Evolutionary conservation across 768 basidiomycete genomes (phyloP).

Genomic region (Lactarius trivialis): DNA sequence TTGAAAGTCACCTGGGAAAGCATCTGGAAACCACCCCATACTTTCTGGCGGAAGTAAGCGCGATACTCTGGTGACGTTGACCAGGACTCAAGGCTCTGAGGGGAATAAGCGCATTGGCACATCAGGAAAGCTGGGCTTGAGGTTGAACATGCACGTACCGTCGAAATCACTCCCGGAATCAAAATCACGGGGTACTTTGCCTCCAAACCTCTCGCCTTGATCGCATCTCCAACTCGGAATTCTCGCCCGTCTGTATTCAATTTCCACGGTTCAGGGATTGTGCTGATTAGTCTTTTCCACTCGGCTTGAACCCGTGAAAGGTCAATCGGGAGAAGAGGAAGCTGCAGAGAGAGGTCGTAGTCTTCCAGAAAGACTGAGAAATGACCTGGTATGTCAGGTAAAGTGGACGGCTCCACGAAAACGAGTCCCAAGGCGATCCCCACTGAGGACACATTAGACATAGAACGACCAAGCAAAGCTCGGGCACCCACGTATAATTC

Average conservation of each 20-base stretch:
- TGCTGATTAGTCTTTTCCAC: slow-evolving; percentile 60
- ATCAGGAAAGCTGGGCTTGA: neutral
- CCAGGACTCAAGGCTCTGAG: slow-evolving; percentile 86
- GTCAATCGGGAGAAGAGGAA: slow-evolving; percentile 65
- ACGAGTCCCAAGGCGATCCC: slow-evolving; percentile 58
- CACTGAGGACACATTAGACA: slow-evolving; percentile 35
- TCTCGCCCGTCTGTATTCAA: slow-evolving; percentile 74
- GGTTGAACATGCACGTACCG: slow-evolving; percentile 39
- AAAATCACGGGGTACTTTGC: slow-evolving; percentile 77
- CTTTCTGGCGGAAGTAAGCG: slow-evolving; percentile 85
- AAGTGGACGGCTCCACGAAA: slow-evolving; percentile 59
- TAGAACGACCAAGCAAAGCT: neutral
- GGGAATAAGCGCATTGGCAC: neutral
- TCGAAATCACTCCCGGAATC: slow-evolving; percentile 88
- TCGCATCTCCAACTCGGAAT: slow-evolving; percentile 66
- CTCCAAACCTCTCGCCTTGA: slow-evolving; percentile 54
- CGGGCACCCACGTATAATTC: slow-evolving; percentile 47
- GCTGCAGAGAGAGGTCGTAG: slow-evolving; percentile 60
- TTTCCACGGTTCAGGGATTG: slow-evolving; percentile 78
- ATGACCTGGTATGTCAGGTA: slow-evolving; percentile 63
- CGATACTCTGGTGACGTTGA: slow-evolving; percentile 80
- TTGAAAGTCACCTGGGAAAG: slow-evolving; percentile 77
- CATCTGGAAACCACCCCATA: slow-evolving; percentile 79
- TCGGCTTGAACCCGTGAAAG: slow-evolving; percentile 63
- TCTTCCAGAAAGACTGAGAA: slow-evolving; percentile 60